phyloP scores from a whole-genome alignment of 805 yeast species.

The Sporopachydermia quercuum region DNA sequence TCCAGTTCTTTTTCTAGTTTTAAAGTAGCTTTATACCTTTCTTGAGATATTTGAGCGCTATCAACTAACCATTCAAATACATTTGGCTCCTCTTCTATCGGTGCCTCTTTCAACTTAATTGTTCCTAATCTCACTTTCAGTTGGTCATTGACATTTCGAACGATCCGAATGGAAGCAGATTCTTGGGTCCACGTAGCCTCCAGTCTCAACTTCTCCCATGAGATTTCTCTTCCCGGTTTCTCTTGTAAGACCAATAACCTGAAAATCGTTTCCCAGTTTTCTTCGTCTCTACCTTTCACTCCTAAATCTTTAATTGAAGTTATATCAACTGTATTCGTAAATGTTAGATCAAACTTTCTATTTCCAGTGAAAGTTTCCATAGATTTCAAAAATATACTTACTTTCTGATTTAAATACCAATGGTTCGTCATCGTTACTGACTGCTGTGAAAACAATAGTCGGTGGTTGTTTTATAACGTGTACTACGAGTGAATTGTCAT shows the following conservation, averaged over 20 bases:
- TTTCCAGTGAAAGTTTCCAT: no score
- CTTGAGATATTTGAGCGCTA: background rate
- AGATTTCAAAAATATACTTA: no score
- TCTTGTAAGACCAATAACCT: background rate
- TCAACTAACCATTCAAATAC: background rate
- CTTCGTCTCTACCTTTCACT: background rate
- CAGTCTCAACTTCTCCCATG: background rate
- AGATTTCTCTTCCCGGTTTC: background rate
- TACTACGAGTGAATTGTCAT: no score
- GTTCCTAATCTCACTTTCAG: constrained; percentile 1
- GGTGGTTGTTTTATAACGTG: background rate
- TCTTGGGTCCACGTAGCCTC: background rate
- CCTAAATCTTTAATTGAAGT: background rate
- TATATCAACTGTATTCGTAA: background rate
- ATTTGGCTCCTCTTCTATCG: background rate
- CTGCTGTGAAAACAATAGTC: background rate
- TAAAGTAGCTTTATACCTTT: constrained; percentile 1
- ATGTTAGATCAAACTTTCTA: no score
- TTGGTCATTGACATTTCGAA: background rate
- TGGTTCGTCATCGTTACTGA: background rate
- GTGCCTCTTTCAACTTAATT: background rate
- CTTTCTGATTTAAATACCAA: background rate
- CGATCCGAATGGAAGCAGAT: background rate
- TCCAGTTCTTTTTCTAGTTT: constrained; percentile 7
- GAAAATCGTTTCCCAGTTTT: background rate